Conservation (phyloP, 129 eudicot species). For the Ambrosia artemisiifolia region DNA sequence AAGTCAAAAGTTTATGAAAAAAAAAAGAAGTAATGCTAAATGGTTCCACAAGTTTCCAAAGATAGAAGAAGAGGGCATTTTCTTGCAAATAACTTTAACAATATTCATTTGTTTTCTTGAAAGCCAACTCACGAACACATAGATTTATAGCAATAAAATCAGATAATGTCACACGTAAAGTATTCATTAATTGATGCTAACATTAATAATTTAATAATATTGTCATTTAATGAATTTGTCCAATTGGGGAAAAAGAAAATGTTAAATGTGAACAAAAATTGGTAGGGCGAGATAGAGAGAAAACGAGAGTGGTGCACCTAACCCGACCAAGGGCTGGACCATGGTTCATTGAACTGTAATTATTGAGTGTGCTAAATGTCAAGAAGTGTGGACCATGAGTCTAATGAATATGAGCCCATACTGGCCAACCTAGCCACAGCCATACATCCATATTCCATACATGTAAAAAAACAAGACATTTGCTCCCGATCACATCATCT, state of each 20-base stretch:
- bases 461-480: constrained; percentile 8
- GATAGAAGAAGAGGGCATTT: not conserved
- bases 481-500: constrained; percentile 25
- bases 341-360: constrained; percentile 37
- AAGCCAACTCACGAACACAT: not conserved
- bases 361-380: constrained; percentile 30
- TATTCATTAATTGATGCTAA: constrained; percentile 3
- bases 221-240: not conserved
- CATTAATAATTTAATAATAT: not conserved
- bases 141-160: constrained; percentile 2
- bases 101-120: not conserved
- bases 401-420: constrained; percentile 39
- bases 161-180: constrained; percentile 16
- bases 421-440: constrained; percentile 34
- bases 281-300: constrained; percentile 1
- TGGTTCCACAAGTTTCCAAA: not conserved
- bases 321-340: constrained; percentile 35
- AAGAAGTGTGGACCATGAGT: constrained; percentile 37
- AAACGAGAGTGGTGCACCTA: constrained; percentile 20
- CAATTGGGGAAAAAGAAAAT: not conserved
- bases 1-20: not conserved
- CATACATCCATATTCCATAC: constrained; percentile 15
- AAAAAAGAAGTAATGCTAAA: not conserved
- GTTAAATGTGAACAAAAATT: constrained; percentile 12
- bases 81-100: not conserved